Conservation (phyloP, 2,329 filamentous ascomycete genomes). For the Chalaropsis thielavioides region DNA sequence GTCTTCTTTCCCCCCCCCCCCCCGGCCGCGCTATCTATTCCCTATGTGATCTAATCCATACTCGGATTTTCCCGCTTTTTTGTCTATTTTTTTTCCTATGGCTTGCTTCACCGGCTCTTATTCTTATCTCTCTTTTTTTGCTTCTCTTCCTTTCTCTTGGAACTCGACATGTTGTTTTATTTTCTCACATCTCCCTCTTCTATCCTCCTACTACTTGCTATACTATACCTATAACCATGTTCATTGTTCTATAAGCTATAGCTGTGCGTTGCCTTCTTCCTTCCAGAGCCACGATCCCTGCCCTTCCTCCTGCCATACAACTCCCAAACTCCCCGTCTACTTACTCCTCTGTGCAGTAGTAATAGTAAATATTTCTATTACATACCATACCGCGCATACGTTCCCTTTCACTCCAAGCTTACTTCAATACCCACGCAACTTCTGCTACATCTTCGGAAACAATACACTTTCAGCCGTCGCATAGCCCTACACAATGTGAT, state of each 20-base stretch:
- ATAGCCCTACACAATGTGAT: not conserved
- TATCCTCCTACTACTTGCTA: too few relatives aligned
- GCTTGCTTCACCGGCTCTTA: not conserved
- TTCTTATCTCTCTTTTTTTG: not conserved
- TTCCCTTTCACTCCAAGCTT: not conserved
- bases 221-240: too few relatives aligned
- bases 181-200: not conserved
- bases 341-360: not conserved
- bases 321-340: not conserved
- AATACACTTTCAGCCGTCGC: not conserved
- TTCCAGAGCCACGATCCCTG: not conserved
- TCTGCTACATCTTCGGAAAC: not conserved
- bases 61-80: constrained; percentile 6
- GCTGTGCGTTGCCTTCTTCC: not conserved
- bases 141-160: not conserved
- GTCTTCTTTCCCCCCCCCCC: not conserved
- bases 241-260: not conserved
- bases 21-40: not conserved
- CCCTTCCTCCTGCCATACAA: not conserved
- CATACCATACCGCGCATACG: too few relatives aligned
- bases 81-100: not conserved
- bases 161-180: not conserved
- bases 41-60: not conserved
- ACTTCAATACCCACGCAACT: not conserved
- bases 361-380: not conserved